Base-by-base conservation (phyloP, 2,329 filamentous ascomycete species). In the Neurospora crassa region DNA sequence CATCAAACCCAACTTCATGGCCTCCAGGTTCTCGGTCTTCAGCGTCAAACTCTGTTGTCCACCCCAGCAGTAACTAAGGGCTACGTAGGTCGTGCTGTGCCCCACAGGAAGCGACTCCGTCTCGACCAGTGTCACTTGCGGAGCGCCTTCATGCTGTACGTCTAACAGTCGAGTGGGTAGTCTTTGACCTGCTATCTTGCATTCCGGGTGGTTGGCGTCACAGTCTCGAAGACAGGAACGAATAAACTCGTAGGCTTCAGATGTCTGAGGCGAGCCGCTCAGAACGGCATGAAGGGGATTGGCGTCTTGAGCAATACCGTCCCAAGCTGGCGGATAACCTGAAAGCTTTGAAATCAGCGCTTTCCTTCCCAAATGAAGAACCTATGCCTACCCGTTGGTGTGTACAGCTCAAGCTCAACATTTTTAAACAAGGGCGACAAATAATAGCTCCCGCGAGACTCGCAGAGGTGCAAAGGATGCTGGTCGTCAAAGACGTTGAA, bases 341-440 rank as follows among this genome's bases (percentile, higher is more conserved):
- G 16, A 53, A 24, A 6, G 5, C 4, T 24, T 14, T 1, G 5
- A 8, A 6, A 7, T 24, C 6, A 53, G n/a, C n/a, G 11, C 40
- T 40, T 40, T 14, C 4, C 40, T 1, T 1, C 40, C 11, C 40
- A 5, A 40, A 12, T 14, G 4, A 40, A 40, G 3, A 40, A 40
- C 3, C 12, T 24, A 47, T 14, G 24, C 20, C 2, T 34, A 18
- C 47, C 47, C 3, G 3, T 24, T 4, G 47, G 47, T 29, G 47
- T 59, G 47, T 59, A 59, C 24, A 59, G 11, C 5, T 59, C 20
- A 5, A 29, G 20, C 5, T 42, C 5, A 42, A 42, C 34, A 37
- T 8, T 1, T 0, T 8, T 3, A 1, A 1, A 5, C 5, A 1
- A 3, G 16, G 0, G 6, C 14, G 1, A 7, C 41, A 42, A 42